Evolutionary conservation across 768 basidiomycete genomes (phyloP).

Genomic region (Holtermannia corniformis): DNA sequence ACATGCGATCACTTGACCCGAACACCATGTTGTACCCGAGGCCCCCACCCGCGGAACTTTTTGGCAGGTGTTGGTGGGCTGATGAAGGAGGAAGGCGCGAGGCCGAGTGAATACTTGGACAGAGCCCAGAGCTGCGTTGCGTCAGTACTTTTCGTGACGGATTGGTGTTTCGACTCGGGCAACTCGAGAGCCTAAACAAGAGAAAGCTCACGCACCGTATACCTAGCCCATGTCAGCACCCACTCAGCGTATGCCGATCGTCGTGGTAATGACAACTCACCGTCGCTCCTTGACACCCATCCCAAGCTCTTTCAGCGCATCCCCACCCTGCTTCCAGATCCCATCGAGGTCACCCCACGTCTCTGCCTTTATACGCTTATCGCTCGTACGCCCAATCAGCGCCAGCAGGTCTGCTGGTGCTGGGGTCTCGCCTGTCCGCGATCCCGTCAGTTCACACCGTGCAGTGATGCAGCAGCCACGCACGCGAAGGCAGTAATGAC

Average conservation of each 20-base stretch:
- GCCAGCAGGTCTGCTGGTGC: slow-evolving; percentile 20
- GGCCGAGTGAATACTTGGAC: slow-evolving; percentile 25
- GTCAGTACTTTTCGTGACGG: not conserved
- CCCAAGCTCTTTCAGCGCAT: slow-evolving; percentile 20
- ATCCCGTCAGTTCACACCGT: not conserved
- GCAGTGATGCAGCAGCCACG: not conserved
- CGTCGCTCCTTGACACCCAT: slow-evolving; percentile 24
- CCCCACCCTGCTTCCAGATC: slow-evolving; percentile 20
- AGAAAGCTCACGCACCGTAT: slow-evolving; percentile 11
- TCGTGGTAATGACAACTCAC: slow-evolving; percentile 16
- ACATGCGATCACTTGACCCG: slow-evolving; percentile 10
- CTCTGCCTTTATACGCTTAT: slow-evolving; percentile 23
- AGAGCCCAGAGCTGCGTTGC: slow-evolving; percentile 26
- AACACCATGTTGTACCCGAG: slow-evolving; percentile 30
- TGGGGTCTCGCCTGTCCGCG: slow-evolving; percentile 13
- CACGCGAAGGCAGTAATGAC: not conserved
- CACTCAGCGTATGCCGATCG: not conserved
- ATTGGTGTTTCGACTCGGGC: not conserved
- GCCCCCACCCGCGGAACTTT: slow-evolving; percentile 36
- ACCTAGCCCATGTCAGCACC: slow-evolving; percentile 11
- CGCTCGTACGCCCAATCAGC: slow-evolving; percentile 23
- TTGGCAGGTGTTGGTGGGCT: slow-evolving; percentile 21
- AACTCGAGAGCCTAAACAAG: not conserved
- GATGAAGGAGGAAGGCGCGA: slow-evolving; percentile 15
- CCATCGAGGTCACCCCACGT: slow-evolving; percentile 27